Conservation (phyloP, 306 rosid genomes). For the Gynostemma pentaphyllum region DNA sequence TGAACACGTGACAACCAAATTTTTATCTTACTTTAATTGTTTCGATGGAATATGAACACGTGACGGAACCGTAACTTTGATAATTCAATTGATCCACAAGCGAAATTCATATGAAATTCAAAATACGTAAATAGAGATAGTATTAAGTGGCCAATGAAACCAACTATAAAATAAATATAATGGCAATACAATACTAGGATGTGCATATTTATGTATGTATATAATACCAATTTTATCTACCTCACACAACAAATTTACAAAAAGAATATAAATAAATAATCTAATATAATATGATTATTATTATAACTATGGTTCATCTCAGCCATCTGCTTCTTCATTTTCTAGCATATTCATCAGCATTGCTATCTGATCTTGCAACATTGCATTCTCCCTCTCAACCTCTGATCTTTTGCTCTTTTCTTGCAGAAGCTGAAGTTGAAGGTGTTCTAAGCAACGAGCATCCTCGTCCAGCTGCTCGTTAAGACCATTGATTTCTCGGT, state of each 20-base stretch:
- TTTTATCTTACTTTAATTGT: too few relatives aligned
- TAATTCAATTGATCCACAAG: too few relatives aligned
- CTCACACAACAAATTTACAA: slow-evolving; percentile 10
- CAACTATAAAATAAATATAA: too few relatives aligned
- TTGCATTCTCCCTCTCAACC: slow-evolving; percentile 61
- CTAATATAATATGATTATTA: background rate
- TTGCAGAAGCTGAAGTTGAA: slow-evolving; percentile 72
- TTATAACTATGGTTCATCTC: slow-evolving; percentile 34
- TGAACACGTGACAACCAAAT: too few relatives aligned
- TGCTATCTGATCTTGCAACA: slow-evolving; percentile 70
- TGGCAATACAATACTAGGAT: background rate
- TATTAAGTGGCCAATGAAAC: too few relatives aligned
- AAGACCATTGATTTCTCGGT: slow-evolving; percentile 72
- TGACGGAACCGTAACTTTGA: too few relatives aligned
- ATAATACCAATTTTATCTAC: background rate
- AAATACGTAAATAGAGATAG: background rate
- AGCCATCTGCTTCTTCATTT: slow-evolving; percentile 43
- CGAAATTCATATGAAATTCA: too few relatives aligned
- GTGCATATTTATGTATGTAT: background rate
- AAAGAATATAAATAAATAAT: slow-evolving; percentile 29
- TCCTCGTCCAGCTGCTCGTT: slow-evolving; percentile 85
- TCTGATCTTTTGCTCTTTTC: slow-evolving; percentile 61
- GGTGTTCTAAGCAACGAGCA: slow-evolving; percentile 52
- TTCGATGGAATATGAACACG: too few relatives aligned
- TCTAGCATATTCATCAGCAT: slow-evolving; percentile 95